These are phyloP conservation scores for Phytophthora pisi DNA, from an alignment of 352 stramenopile species.

Conservation along the genomic window DNA sequence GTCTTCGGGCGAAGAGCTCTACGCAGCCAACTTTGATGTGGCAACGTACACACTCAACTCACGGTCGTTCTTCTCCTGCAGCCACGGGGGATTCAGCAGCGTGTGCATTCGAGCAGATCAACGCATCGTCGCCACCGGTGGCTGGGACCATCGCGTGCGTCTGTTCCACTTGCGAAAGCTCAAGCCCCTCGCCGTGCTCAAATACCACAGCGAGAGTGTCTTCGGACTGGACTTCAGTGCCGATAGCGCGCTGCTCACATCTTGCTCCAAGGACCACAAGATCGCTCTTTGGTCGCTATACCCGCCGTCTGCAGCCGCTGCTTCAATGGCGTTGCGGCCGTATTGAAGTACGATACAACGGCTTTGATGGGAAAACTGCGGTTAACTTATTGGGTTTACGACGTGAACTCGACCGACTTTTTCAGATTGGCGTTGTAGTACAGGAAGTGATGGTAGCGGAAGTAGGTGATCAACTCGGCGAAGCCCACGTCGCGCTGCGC, in stretches of 20 bases:
- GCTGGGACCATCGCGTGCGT: slow-evolving; percentile 78
- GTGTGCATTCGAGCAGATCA: slow-evolving; percentile 72
- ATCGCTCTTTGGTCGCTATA: slow-evolving; percentile 85
- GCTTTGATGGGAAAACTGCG: not conserved
- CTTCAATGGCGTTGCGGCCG: slow-evolving; percentile 32
- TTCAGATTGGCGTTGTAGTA: slow-evolving; percentile 91
- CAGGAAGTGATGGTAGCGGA: slow-evolving; percentile 87
- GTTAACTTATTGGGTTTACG: slow-evolving; percentile 35
- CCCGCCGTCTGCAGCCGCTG: slow-evolving; percentile 37
- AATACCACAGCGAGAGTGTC: slow-evolving; percentile 81
- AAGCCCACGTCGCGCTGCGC: slow-evolving; percentile 80
- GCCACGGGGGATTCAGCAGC: slow-evolving; percentile 67
- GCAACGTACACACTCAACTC: slow-evolving; percentile 40
- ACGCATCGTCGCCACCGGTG: slow-evolving; percentile 79
- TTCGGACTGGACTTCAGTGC: slow-evolving; percentile 72
- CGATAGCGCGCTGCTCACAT: slow-evolving; percentile 63
- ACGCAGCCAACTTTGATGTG: slow-evolving; percentile 51
- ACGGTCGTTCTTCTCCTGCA: slow-evolving; percentile 59
- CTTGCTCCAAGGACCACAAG: slow-evolving; percentile 82
- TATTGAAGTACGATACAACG: slow-evolving; percentile 30
- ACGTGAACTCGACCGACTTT: slow-evolving; percentile 85
- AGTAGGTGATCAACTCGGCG: slow-evolving; percentile 84
- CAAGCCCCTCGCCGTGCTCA: slow-evolving; percentile 79
- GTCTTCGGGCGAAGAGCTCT: slow-evolving; percentile 63
- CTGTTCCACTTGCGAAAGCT: slow-evolving; percentile 80